Percentiles rank a stretch among this genome's conserved stretches.
These are phyloP conservation scores for Eucalyptus pumila DNA, from an alignment of 345 rosid genomes.

Conservation along the genomic window DNA sequence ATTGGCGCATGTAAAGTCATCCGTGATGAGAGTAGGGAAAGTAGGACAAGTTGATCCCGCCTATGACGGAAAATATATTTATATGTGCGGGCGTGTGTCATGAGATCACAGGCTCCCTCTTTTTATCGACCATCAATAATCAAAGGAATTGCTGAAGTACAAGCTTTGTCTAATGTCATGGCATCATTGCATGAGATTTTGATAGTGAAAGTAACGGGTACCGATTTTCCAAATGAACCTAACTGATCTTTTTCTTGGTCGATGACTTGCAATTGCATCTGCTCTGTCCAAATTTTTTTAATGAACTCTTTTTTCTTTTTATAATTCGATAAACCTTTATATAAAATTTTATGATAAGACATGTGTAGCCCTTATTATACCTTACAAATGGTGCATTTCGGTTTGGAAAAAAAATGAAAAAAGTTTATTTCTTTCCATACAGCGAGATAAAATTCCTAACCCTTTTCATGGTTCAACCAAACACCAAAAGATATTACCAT, in stretches of 20 bases:
- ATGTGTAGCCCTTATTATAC: not conserved
- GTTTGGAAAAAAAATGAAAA: not conserved
- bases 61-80: not conserved
- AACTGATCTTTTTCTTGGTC: not conserved
- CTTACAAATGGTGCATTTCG: not conserved
- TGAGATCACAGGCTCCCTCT: not conserved
- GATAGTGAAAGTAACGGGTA: not conserved
- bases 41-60: not conserved
- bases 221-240: not conserved
- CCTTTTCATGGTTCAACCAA: not conserved
- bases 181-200: not conserved
- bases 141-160: not conserved
- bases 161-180: not conserved
- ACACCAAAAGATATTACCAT: not conserved
- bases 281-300: not conserved
- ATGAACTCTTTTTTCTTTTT: not conserved
- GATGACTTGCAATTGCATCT: not conserved
- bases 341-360: not conserved
- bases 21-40: not conserved
- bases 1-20: not conserved
- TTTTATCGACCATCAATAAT: not conserved
- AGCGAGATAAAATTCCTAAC: rapidly evolving
- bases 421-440: rapidly evolving
- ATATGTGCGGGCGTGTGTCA: not conserved
- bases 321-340: not conserved